Evolutionary conservation across 371 early-diverging fungal genomes (phyloP), one percentile per base, ranked within the genome.

Genomic region (Catenaria anguillulae): DNA sequence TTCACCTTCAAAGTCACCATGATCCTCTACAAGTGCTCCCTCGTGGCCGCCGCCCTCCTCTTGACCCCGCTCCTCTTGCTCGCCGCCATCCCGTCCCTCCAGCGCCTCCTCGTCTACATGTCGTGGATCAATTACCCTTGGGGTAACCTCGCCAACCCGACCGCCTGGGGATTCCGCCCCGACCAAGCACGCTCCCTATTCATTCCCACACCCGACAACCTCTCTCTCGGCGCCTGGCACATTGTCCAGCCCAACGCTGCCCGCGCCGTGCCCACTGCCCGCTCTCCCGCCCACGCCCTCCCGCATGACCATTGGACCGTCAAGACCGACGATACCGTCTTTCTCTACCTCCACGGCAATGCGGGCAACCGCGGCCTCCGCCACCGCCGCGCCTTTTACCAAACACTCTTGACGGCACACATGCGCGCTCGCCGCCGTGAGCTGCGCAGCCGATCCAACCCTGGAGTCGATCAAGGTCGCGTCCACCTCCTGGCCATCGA

Each of bases 301-400:
- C n/a, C n/a, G n/a, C n/a, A n/a, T n/a, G n/a, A n/a, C n/a, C n/a
- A n/a, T n/a, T n/a, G n/a, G 10, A 40, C 40, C 10, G 40, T 50
- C 50, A 10, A 6, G 8, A 24, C 50, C 0, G 10, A 24, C 26
- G 50, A 50, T 29, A 26, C 50, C 0, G 58, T 56, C 12, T 12
- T 56, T 23, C 31, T 75, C 55, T 75, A 78, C 67, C 72, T 70
- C 56, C 78, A 78, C 60, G 78, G 78, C 24, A 78, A 75, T 45
- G 75, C 76, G 1, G 76, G 74, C 33, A 74, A 72, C 64, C 35
- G 76, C 13, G 78, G 75, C 1, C 62, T 67, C 17, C 37, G 48
- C 29, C 65, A 65, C 35, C 69, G 77, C 4, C 63, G 62, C 33
- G 66, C 64, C 45, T 70, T 72, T 29, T 48, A 48, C 48, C 48